These are phyloP conservation scores for Venturia asperata DNA, from an alignment of 2,329 filamentous ascomycete genomes.

Conservation along the genomic window DNA sequence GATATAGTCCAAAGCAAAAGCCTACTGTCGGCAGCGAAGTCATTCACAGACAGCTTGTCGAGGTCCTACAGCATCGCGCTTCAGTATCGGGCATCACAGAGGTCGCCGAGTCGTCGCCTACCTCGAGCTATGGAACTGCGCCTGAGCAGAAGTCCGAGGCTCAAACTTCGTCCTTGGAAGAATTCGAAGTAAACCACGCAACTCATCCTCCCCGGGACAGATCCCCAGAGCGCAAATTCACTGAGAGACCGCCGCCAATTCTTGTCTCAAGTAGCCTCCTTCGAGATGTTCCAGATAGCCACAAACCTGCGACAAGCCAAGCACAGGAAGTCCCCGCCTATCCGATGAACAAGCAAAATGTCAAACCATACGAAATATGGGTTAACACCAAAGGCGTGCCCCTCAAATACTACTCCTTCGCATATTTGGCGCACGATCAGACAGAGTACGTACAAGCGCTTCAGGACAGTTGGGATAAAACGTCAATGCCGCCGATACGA, in stretches of 20 bases:
- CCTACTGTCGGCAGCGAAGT: background rate
- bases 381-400: background rate
- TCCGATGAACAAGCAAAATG: conserved; percentile 3
- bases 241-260: background rate
- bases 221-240: too few species aligned
- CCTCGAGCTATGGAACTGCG: background rate
- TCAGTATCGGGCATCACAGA: background rate
- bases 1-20: background rate
- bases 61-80: background rate
- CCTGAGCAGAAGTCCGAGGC: background rate
- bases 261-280: background rate
- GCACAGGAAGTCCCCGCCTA: background rate
- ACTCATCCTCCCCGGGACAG: background rate
- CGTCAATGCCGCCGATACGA: background rate
- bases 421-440: conserved; percentile 4
- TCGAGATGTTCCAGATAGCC: background rate
- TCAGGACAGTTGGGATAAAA: background rate
- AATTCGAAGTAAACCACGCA: background rate
- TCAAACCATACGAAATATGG: conserved; percentile 1
- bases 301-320: background rate
- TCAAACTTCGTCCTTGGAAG: background rate
- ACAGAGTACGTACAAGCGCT: background rate
- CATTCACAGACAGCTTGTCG: conserved; percentile 1
- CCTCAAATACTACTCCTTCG: background rate
- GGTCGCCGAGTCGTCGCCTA: background rate